Evolutionary conservation across 2,329 filamentous ascomycete species (phyloP).

Genomic region (Stagonosporopsis rhizophila): DNA sequence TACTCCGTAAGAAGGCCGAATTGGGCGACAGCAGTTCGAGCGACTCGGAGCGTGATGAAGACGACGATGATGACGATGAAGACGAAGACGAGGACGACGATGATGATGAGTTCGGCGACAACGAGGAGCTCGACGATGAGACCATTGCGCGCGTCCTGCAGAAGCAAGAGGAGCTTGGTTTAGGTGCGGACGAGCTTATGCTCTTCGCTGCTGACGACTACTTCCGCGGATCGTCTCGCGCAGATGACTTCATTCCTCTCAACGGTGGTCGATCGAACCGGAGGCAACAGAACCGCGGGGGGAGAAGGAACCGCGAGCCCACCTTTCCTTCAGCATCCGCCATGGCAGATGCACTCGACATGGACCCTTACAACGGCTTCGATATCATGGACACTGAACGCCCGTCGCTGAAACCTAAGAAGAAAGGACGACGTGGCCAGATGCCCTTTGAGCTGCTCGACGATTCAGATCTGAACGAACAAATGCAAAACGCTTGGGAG

Average conservation of each 20-base stretch:
- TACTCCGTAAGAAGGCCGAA: conserved; percentile 24
- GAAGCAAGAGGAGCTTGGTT: conserved; percentile 69
- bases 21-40: conserved; percentile 31
- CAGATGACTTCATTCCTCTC: conserved; percentile 14
- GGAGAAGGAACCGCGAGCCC: conserved; percentile 21
- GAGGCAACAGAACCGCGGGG: conserved; percentile 28
- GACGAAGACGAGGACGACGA: conserved; percentile 50
- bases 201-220: conserved; percentile 61
- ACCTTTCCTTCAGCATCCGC: conserved; percentile 62
- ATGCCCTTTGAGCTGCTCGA: conserved; percentile 55
- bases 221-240: conserved; percentile 39
- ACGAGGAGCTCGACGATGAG: conserved; percentile 63
- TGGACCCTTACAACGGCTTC: conserved; percentile 71
- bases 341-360: conserved; percentile 65
- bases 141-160: conserved; percentile 66
- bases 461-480: conserved; percentile 53
- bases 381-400: conserved; percentile 86
- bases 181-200: conserved; percentile 65
- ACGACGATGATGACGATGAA: conserved; percentile 48
- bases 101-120: conserved; percentile 49
- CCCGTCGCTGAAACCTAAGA: conserved; percentile 69
- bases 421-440: conserved; percentile 67
- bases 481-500: conserved; percentile 52
- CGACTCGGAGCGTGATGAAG: conserved; percentile 44
- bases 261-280: conserved; percentile 39